Percentiles rank a stretch among this genome's conserved stretches.
These are phyloP conservation scores for Przewalskia tangutica DNA, from an alignment of 257 asterid species.

Conservation along the genomic window DNA sequence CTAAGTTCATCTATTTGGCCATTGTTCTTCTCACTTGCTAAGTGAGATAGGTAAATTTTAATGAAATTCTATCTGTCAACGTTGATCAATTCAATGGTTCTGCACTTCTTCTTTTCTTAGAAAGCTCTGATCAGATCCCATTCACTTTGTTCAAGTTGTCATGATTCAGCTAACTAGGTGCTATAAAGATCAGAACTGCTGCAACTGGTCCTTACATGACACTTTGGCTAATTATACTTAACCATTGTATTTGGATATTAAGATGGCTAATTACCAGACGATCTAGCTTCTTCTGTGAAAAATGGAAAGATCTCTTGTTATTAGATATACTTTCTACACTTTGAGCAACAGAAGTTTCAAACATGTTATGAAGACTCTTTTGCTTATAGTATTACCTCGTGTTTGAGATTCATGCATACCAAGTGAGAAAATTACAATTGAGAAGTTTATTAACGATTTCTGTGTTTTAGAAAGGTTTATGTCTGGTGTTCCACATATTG, in stretches of 20 bases:
- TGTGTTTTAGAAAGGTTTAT: neutral
- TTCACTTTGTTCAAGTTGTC: neutral
- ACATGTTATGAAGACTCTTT: neutral
- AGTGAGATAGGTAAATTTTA: neutral
- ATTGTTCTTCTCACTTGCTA: neutral
- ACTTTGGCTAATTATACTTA: neutral
- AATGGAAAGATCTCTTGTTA: neutral
- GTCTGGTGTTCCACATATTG: neutral
- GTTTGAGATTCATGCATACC: neutral
- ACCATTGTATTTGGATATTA: neutral
- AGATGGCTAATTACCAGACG: neutral
- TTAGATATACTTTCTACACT: neutral
- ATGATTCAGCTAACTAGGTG: neutral
- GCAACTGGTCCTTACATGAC: neutral
- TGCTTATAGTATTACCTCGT: neutral
- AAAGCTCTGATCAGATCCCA: neutral
- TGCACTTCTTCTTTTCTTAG: neutral
- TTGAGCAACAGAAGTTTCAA: neutral
- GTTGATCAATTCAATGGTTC: neutral
- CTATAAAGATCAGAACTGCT: neutral
- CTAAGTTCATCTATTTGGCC: neutral
- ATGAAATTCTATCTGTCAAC: neutral
- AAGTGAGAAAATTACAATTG: neutral
- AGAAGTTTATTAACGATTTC: neutral
- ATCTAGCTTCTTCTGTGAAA: neutral